Conservation (phyloP, 129 eudicot species). For the Helianthus tuberosus region DNA sequence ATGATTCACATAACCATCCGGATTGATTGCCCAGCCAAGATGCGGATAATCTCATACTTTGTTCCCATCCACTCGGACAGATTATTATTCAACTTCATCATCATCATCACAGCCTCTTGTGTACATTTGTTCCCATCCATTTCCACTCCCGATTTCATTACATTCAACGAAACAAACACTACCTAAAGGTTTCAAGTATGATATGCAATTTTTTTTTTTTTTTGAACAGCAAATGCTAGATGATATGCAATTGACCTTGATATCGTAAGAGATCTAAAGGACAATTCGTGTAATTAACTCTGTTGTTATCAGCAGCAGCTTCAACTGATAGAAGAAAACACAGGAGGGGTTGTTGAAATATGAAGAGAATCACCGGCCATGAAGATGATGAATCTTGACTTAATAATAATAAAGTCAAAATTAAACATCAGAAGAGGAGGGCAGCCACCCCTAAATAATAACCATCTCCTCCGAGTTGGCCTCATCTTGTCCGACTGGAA, state of each 20-base stretch:
- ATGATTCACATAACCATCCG: background rate
- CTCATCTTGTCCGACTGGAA: constrained; percentile 23
- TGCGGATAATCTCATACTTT: constrained; percentile 19
- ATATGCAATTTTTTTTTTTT: too few relatives aligned
- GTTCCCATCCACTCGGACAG: constrained; percentile 20
- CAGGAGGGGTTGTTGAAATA: constrained; percentile 8
- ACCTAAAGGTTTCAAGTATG: too few relatives aligned
- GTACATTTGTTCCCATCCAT: too few relatives aligned
- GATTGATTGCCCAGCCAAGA: constrained; percentile 16
- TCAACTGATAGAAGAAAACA: background rate
- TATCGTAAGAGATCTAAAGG: too few relatives aligned
- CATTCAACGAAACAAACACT: too few relatives aligned
- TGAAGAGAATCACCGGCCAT: constrained; percentile 23
- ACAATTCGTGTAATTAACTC: too few relatives aligned
- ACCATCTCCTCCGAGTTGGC: constrained; percentile 1
- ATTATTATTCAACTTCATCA: too few relatives aligned
- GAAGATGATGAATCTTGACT: background rate
- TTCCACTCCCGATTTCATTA: too few relatives aligned
- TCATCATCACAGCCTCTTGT: too few relatives aligned
- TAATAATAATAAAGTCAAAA: constrained; percentile 6
- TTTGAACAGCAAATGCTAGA: too few relatives aligned
- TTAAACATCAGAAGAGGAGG: background rate
- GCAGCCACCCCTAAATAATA: constrained; percentile 1
- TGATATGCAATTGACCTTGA: too few relatives aligned
- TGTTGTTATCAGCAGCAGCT: background rate